Conservation (phyloP, 2,329 filamentous ascomycete genomes). For the Tolypocladium endophyticum region DNA sequence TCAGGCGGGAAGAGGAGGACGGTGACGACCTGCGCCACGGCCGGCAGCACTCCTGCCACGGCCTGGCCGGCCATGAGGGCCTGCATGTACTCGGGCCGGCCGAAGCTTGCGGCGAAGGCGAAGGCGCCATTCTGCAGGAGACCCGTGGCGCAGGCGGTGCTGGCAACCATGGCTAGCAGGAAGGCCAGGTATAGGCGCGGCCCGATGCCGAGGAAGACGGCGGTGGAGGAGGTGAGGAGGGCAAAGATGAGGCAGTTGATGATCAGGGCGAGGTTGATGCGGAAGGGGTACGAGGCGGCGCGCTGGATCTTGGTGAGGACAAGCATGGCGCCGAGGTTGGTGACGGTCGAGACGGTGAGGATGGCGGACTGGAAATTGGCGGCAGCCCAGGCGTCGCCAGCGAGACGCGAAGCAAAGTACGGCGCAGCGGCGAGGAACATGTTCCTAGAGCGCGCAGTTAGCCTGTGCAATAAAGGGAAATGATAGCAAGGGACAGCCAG, state of each 20-base stretch:
- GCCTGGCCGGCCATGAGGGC: constrained; percentile 94
- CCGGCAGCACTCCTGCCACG: constrained; percentile 81
- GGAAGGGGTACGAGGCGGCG: constrained; percentile 75
- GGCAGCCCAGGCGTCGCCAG: constrained; percentile 57
- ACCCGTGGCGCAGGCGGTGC: constrained; percentile 69
- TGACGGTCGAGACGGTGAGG: constrained; percentile 73
- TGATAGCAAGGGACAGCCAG: not conserved
- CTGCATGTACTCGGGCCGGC: constrained; percentile 80
- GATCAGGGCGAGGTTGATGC: constrained; percentile 67
- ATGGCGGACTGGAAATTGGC: constrained; percentile 85
- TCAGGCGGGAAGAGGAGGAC: constrained; percentile 50
- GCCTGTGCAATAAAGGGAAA: not conserved
- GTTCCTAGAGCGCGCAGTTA: constrained; percentile 50
- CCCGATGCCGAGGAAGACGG: constrained; percentile 50
- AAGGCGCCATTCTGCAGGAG: constrained; percentile 91
- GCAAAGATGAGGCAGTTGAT: constrained; percentile 71
- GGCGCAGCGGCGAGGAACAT: constrained; percentile 95
- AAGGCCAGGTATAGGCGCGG: constrained; percentile 67
- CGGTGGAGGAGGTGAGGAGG: constrained; percentile 71
- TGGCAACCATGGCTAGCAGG: constrained; percentile 69
- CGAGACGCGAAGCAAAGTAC: constrained; percentile 82
- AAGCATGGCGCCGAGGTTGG: constrained; percentile 68
- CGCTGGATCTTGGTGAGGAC: constrained; percentile 72
- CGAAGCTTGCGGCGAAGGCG: constrained; percentile 81
- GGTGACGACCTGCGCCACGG: constrained; percentile 75